These are phyloP conservation scores for Magnaporthiopsis incrustans DNA, from an alignment of 2,329 filamentous ascomycete species.

Conservation along the genomic window DNA sequence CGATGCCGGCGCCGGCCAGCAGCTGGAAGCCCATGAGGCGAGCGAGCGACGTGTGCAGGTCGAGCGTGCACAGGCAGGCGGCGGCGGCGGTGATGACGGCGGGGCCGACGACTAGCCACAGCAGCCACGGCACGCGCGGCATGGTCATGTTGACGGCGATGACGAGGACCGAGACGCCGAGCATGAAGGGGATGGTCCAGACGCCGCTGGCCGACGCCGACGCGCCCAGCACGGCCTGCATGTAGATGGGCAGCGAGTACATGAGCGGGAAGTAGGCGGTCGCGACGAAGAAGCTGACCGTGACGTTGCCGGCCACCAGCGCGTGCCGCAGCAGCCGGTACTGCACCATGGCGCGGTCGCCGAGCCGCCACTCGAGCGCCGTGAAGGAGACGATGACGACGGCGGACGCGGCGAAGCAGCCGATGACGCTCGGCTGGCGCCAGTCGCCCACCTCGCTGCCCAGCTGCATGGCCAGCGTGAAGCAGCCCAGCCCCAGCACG, in stretches of 20 bases:
- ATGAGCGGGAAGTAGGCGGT: conserved; percentile 4
- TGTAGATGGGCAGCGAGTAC: conserved; percentile 4
- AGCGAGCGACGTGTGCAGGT: not conserved
- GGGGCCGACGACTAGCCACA: conserved; percentile 1
- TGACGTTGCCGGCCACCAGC: not conserved
- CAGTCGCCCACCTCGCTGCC: conserved; percentile 1
- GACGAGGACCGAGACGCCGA: conserved; percentile 1
- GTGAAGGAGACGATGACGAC: not conserved
- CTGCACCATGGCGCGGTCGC: conserved; percentile 2
- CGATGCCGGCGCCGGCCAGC: conserved; percentile 1
- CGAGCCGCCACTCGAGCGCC: not conserved
- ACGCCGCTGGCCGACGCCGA: not conserved
- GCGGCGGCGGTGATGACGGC: not conserved
- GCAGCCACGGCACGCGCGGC: not conserved
- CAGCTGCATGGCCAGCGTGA: conserved; percentile 4
- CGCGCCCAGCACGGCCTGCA: conserved; percentile 1
- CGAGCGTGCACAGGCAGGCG: not conserved
- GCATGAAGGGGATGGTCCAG: conserved; percentile 2
- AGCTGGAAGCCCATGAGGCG: conserved; percentile 1
- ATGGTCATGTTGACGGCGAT: not conserved
- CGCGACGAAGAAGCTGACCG: conserved; percentile 2
- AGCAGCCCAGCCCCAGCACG: not conserved
- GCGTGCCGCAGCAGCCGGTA: conserved; percentile 1
- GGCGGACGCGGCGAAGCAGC: conserved; percentile 1
- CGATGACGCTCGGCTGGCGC: not conserved